phyloP scores from a whole-genome alignment of 2,329 filamentous ascomycete genomes.

The Apiospora saccharicola region DNA sequence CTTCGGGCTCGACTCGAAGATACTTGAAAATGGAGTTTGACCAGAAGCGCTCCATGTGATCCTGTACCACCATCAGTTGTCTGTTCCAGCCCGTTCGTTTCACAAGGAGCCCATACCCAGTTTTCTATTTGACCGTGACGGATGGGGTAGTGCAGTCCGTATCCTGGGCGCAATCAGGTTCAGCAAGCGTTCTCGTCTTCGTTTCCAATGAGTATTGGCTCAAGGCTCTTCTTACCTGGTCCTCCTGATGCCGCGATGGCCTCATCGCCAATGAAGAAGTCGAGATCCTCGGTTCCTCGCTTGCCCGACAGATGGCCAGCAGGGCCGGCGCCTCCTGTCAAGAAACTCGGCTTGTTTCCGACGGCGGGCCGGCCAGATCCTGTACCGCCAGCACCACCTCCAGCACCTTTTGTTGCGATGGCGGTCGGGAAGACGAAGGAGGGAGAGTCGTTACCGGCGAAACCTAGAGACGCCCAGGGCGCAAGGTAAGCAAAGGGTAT shows the following conservation, averaged over 20 bases:
- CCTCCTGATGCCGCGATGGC: slow-evolving; percentile 84
- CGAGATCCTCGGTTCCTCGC: slow-evolving; percentile 94
- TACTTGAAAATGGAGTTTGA: slow-evolving; percentile 99
- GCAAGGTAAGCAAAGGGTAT: slow-evolving; percentile 27
- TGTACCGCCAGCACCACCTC: slow-evolving; percentile 73
- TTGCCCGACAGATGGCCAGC: slow-evolving; percentile 86
- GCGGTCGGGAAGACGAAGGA: slow-evolving; percentile 99
- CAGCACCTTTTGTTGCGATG: slow-evolving; percentile 89
- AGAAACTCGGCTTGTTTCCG: slow-evolving; percentile 92
- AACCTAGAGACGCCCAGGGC: slow-evolving; percentile 66
- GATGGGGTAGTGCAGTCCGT: slow-evolving; percentile 97
- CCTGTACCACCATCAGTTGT: slow-evolving; percentile 59
- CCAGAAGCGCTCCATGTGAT: slow-evolving; percentile 99
- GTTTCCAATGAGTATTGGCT: slow-evolving; percentile 22
- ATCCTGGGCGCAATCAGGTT: slow-evolving; percentile 62
- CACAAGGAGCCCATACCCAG: slow-evolving; percentile 70
- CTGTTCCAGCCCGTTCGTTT: background rate
- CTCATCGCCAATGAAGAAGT: slow-evolving; percentile 99
- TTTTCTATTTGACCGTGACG: slow-evolving; percentile 98
- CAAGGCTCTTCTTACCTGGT: slow-evolving; percentile 68
- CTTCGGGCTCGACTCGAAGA: slow-evolving; percentile 94
- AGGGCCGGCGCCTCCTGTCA: slow-evolving; percentile 88
- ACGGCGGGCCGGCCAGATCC: slow-evolving; percentile 90
- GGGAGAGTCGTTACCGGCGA: slow-evolving; percentile 98
- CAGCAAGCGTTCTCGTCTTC: background rate